A percentile compares a stretch with the other conserved stretches of the same genome.
These are phyloP conservation scores for Thuja plicata DNA, from an alignment of 83 land plant species.

Conservation along the genomic window DNA sequence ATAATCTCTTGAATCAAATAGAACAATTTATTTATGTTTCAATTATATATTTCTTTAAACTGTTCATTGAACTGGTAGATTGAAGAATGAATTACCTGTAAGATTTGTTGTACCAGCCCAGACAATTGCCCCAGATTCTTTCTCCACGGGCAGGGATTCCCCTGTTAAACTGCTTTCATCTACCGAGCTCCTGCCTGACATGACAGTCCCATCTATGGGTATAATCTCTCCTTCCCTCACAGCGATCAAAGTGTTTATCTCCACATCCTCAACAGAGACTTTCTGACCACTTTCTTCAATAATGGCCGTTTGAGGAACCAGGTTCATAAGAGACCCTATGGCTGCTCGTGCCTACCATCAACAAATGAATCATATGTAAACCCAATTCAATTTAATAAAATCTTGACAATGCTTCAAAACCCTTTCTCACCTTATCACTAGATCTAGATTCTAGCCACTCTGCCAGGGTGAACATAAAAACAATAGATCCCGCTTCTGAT, in stretches of 20 bases:
- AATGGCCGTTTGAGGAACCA: slow-evolving; percentile 76
- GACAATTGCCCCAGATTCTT: slow-evolving; percentile 62
- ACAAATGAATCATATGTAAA: background rate
- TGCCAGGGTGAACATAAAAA: slow-evolving; percentile 84
- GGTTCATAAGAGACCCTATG: slow-evolving; percentile 71
- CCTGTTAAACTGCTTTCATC: slow-evolving; percentile 91
- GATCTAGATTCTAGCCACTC: slow-evolving; percentile 90
- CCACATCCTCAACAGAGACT: slow-evolving; percentile 68
- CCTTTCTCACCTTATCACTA: slow-evolving; percentile 64
- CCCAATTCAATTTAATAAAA: background rate
- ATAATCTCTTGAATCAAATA: too few relatives aligned
- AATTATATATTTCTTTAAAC: too few relatives aligned
- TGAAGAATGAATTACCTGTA: slow-evolving; percentile 54
- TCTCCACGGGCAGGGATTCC: slow-evolving; percentile 80
- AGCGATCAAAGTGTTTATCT: slow-evolving; percentile 54
- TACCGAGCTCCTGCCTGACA: slow-evolving; percentile 72
- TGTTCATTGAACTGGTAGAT: background rate
- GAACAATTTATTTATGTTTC: too few relatives aligned
- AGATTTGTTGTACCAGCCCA: slow-evolving; percentile 92
- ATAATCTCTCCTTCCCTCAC: slow-evolving; percentile 87
- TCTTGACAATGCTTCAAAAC: background rate
- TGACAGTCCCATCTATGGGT: slow-evolving; percentile 85
- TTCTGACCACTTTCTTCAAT: slow-evolving; percentile 64
- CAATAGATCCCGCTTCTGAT: slow-evolving; percentile 81
- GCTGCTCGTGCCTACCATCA: slow-evolving; percentile 69